A percentile compares a stretch with the other conserved stretches of the same genome.
Evolutionary conservation across 2,329 filamentous ascomycete species (phyloP).

Genomic region (Ophiostoma piceae): DNA sequence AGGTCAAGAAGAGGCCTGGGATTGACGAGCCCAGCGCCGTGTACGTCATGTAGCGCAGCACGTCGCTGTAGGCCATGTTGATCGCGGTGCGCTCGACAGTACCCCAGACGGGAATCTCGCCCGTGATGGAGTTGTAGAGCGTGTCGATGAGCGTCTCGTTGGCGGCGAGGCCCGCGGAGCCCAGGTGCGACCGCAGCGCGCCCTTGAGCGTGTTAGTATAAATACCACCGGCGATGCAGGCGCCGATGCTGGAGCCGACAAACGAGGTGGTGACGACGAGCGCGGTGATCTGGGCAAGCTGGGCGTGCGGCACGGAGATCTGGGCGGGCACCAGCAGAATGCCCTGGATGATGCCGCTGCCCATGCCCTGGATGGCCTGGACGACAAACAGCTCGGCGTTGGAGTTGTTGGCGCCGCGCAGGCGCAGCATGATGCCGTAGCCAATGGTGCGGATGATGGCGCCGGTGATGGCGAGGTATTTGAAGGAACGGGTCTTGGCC

Average conservation of each 20-base stretch:
- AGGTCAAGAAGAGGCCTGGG: conserved; percentile 27
- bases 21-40: conserved; percentile 29
- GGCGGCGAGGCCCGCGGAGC: not conserved
- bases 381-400: conserved; percentile 44
- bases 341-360: conserved; percentile 27
- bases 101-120: conserved; percentile 39
- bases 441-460: conserved; percentile 42
- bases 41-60: conserved; percentile 32
- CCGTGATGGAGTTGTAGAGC: conserved; percentile 44
- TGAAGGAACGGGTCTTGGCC: conserved; percentile 39
- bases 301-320: conserved; percentile 16
- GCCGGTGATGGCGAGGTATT: conserved; percentile 42
- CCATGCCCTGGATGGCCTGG: conserved; percentile 45
- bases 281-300: conserved; percentile 19
- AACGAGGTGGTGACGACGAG: conserved; percentile 13
- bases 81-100: conserved; percentile 39
- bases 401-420: conserved; percentile 41
- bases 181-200: conserved; percentile 6
- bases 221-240: conserved; percentile 14
- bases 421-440: conserved; percentile 47
- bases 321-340: conserved; percentile 16
- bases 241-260: conserved; percentile 18
- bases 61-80: conserved; percentile 36
- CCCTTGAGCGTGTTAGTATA: conserved; percentile 17
- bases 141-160: conserved; percentile 27